phyloP scores from a whole-genome alignment of 768 basidiomycete species.

The Tricholoma furcatifolium region DNA sequence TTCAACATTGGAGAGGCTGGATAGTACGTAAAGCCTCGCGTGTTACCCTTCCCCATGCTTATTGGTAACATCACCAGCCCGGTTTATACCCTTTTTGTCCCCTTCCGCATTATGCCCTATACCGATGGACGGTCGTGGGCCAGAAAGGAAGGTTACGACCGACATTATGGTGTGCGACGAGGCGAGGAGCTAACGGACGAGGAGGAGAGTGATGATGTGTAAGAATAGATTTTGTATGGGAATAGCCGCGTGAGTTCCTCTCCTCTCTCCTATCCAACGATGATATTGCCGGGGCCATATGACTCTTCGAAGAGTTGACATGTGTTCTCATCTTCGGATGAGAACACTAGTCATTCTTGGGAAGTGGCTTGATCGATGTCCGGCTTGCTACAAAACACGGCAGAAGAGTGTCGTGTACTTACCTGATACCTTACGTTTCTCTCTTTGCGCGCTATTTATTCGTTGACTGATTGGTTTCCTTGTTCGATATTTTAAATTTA shows the following conservation, averaged over 20 bases:
- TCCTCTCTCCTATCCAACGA: constrained; percentile 32
- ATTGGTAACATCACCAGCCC: constrained; percentile 46
- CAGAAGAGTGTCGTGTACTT: too few relatives aligned
- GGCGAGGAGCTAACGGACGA: constrained; percentile 93
- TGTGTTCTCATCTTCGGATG: not conserved
- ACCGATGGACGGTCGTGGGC: constrained; percentile 86
- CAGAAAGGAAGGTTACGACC: constrained; percentile 59
- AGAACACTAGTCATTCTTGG: constrained; percentile 27
- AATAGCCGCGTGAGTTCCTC: not conserved
- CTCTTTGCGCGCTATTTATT: too few relatives aligned
- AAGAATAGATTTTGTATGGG: constrained; percentile 1
- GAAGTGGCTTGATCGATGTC: constrained; percentile 61
- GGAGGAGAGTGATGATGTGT: constrained; percentile 52
- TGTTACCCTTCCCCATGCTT: not conserved
- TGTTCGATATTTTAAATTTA: too few relatives aligned
- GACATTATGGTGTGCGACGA: constrained; percentile 59
- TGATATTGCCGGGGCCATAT: constrained; percentile 89
- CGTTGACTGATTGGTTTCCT: too few relatives aligned
- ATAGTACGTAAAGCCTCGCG: constrained; percentile 58
- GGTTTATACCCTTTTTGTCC: constrained; percentile 75
- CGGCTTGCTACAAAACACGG: constrained; percentile 32
- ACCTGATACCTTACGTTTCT: too few relatives aligned
- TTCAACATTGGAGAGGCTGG: constrained; percentile 82
- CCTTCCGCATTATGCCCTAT: constrained; percentile 75
- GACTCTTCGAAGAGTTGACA: constrained; percentile 52